Conservation (phyloP, 2,329 filamentous ascomycete species). For the Colletotrichum aenigma region DNA sequence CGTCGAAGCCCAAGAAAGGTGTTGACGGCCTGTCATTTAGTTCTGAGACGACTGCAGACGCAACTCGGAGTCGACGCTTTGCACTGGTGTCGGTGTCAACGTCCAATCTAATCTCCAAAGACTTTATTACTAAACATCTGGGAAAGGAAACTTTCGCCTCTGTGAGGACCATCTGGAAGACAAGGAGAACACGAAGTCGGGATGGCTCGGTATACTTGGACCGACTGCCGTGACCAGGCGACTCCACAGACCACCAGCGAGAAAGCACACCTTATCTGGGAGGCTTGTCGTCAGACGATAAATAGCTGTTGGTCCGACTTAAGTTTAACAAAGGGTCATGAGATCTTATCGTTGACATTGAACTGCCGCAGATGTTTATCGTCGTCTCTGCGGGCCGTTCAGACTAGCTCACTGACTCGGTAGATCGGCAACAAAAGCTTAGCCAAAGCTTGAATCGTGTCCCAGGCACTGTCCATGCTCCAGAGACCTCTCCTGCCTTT, state of each 20-base stretch:
- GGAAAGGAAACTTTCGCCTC: background rate
- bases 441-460: background rate
- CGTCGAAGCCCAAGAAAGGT: background rate
- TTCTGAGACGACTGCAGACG: background rate
- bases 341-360: background rate
- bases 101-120: background rate
- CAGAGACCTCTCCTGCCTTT: background rate
- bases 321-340: background rate
- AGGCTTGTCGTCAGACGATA: background rate
- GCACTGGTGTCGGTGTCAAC: fast-evolving
- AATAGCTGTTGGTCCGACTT: background rate
- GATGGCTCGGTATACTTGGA: background rate
- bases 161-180: background rate
- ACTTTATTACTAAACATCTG: background rate
- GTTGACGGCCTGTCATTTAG: background rate
- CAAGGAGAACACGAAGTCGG: background rate
- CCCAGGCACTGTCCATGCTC: background rate
- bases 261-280: background rate
- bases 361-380: background rate
- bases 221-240: background rate
- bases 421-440: background rate
- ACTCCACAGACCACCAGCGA: background rate
- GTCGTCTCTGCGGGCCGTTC: background rate
- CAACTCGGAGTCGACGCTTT: background rate
- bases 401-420: background rate